Conservation (phyloP, 2,329 filamentous ascomycete genomes). For the Parastagonospora avenae region DNA sequence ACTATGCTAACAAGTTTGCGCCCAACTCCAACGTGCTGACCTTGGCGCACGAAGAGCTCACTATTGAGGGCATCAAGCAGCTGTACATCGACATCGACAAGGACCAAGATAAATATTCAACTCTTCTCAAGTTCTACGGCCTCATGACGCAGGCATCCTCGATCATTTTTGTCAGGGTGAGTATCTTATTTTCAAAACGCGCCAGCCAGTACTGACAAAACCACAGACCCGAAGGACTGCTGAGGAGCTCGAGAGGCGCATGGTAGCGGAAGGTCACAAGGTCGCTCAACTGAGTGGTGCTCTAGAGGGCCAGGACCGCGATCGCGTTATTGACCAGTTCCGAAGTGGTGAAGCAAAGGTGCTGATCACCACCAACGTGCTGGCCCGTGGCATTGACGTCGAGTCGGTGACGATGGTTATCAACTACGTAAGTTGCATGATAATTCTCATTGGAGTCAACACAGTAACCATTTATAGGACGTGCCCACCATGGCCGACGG, state of each 20-base stretch:
- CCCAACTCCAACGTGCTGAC: slow-evolving; percentile 86
- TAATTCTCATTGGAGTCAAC: background rate
- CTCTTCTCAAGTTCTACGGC: slow-evolving; percentile 90
- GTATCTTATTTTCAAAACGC: slow-evolving; percentile 21
- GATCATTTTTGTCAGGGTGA: slow-evolving; percentile 94
- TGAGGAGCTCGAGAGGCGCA: slow-evolving; percentile 79
- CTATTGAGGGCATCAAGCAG: slow-evolving; percentile 95
- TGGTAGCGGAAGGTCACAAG: slow-evolving; percentile 87
- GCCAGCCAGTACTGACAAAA: slow-evolving; percentile 1
- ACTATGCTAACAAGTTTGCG: slow-evolving; percentile 83
- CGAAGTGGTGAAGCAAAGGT: slow-evolving; percentile 88
- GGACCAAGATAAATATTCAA: slow-evolving; percentile 83
- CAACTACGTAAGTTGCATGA: slow-evolving; percentile 71
- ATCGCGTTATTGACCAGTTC: slow-evolving; percentile 84
- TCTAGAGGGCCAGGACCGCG: slow-evolving; percentile 81
- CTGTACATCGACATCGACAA: slow-evolving; percentile 93
- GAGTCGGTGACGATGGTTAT: slow-evolving; percentile 95
- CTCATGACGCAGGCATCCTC: slow-evolving; percentile 96
- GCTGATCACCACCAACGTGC: slow-evolving; percentile 95
- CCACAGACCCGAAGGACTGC: slow-evolving; percentile 82
- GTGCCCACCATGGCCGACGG: slow-evolving; percentile 64
- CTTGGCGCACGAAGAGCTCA: slow-evolving; percentile 87
- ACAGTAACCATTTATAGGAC: slow-evolving; percentile 53
- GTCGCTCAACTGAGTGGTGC: slow-evolving; percentile 89
- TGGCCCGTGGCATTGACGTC: slow-evolving; percentile 93